These are phyloP conservation scores for Russula sp. DNA, from an alignment of 768 basidiomycete species.

Conservation along the genomic window DNA sequence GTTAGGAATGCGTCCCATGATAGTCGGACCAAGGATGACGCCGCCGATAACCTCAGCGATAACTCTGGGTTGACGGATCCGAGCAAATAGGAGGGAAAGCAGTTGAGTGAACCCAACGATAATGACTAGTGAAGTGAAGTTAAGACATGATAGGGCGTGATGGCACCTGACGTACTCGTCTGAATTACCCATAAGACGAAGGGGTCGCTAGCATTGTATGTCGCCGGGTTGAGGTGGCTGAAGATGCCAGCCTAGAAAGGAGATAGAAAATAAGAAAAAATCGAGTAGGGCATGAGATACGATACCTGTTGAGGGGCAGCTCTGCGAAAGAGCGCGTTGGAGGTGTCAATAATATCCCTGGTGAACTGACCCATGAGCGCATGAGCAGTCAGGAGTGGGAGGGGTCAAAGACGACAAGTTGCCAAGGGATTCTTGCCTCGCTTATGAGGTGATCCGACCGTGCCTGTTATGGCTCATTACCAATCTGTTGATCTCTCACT, in stretches of 20 bases:
- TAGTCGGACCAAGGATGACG: slow-evolving; percentile 63
- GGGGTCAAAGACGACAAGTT: too few species aligned
- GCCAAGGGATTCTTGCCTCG: too few species aligned
- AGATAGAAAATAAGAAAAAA: not conserved
- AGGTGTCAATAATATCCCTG: slow-evolving; percentile 29
- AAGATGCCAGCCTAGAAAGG: slow-evolving; percentile 61
- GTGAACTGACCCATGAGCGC: slow-evolving; percentile 44
- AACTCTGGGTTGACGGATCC: slow-evolving; percentile 83
- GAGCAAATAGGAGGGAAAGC: slow-evolving; percentile 54
- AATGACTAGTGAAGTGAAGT: slow-evolving; percentile 41
- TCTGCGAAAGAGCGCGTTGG: slow-evolving; percentile 36
- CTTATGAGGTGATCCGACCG: too few species aligned
- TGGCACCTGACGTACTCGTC: slow-evolving; percentile 41
- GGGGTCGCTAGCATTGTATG: slow-evolving; percentile 58
- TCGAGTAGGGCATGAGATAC: not conserved
- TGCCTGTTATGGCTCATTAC: too few species aligned
- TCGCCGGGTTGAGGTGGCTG: slow-evolving; percentile 63
- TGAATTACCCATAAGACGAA: slow-evolving; percentile 72
- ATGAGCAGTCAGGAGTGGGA: not conserved
- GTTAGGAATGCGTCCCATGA: slow-evolving; percentile 72
- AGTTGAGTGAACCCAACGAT: slow-evolving; percentile 76
- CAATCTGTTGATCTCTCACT: too few species aligned
- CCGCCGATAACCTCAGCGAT: slow-evolving; percentile 92
- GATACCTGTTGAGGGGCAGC: slow-evolving; percentile 25
- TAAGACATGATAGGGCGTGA: not conserved